Base-by-base conservation (phyloP, 1,284 basidiomycete genomes). In the Puccinia triticina region DNA sequence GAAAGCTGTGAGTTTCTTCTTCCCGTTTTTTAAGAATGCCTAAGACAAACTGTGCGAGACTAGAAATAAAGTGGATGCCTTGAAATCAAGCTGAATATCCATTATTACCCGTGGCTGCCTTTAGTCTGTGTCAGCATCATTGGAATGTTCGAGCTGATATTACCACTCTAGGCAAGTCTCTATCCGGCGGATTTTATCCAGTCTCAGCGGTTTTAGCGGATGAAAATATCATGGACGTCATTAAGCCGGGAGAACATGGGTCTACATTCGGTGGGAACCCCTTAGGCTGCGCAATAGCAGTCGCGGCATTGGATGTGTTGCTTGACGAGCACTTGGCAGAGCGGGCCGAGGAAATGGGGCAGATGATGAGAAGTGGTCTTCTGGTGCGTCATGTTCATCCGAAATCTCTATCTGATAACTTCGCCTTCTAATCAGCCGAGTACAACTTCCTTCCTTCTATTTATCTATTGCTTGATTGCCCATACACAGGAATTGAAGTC, bases 221-320 rank as follows among this genome's bases (percentile, higher is more conserved):
- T 88, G 91, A 91, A 84, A 92, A 94, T 46, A 88, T 99, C 84
- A 98, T 99, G 95, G 91, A 96, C 43, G 94, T 92, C 88, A 96
- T 99, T 87, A 90, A 92, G 84, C 95, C 96, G n/a, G 96, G 96
- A 83, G 95, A 98, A 88, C 97, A 98, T 86, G 95, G 96, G n/a
- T 94, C 93, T 85, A 98, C 96, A 0, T 96, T 95, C 84, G 94
- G 94, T 85, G 94, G 94, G 57, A 98, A 98, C 88, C 97, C 97
- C 0, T 90, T 99, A 48, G 97, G 93, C 14, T 97, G 94, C 85
- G 96, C 97, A 26, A 94, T 98, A 16, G 94, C 96, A 43, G 93
- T 93, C 87, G 93, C 95, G 0, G 95, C 96, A 0, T 90, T 98
- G 67, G 90, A 93, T 82, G 95, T 98, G 16, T 90, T 99, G 43